phyloP scores from a whole-genome alignment of 169 alveolate species.

The Cystoisospora suis region DNA sequence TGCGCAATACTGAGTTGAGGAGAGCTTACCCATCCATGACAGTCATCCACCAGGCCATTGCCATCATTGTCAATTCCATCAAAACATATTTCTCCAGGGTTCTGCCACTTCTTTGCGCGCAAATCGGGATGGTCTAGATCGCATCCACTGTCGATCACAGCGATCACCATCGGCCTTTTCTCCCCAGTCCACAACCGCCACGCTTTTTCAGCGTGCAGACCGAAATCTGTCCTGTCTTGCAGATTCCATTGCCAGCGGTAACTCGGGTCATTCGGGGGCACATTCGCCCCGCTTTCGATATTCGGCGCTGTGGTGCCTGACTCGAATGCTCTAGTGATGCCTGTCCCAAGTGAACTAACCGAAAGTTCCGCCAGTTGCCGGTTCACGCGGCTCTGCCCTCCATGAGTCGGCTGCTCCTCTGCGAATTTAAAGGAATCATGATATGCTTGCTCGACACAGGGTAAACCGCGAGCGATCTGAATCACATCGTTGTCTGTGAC shows the following conservation, averaged over 20 bases:
- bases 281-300: not conserved
- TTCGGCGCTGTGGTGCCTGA: not conserved
- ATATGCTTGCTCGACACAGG: conserved; percentile 43
- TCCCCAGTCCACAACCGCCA: conserved; percentile 61
- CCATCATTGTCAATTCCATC: conserved; percentile 77
- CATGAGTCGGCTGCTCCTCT: conserved; percentile 13
- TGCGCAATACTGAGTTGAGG: too few relatives aligned
- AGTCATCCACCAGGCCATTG: conserved; percentile 77
- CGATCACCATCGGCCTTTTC: conserved; percentile 66
- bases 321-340: not conserved
- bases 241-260: conserved; percentile 38
- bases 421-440: conserved; percentile 4
- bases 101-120: conserved; percentile 67
- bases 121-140: conserved; percentile 75
- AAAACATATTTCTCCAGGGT: conserved; percentile 72
- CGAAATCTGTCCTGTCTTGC: conserved; percentile 36
- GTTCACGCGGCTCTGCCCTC: not conserved
- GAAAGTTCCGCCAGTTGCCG: too few relatives aligned
- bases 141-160: conserved; percentile 78
- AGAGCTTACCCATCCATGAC: conserved; percentile 71
- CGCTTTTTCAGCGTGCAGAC: conserved; percentile 51
- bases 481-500: conserved; percentile 29
- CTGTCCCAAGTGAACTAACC: not conserved
- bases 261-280: conserved; percentile 46
- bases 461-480: not conserved